Base-by-base conservation (phyloP, 2,329 filamentous ascomycete species). In the Berkeleyomyces basicola region DNA sequence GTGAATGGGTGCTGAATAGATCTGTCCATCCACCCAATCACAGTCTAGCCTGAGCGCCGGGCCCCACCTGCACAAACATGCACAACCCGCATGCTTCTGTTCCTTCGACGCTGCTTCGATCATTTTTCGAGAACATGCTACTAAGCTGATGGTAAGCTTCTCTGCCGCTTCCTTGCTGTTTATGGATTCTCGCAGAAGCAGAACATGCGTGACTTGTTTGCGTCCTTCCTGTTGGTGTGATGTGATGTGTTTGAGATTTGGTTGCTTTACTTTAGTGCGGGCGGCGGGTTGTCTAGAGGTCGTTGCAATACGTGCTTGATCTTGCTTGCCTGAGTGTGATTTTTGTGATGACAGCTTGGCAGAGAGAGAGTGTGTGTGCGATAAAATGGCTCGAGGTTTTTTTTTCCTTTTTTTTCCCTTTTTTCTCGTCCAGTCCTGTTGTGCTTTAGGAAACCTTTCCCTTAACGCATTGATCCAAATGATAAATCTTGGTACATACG, bases 31-130 rank as follows among this genome's bases (percentile, higher is more conserved):
- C n/a, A 31, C 10, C 51, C 51, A 55, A 55, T 55, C 51, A 55
- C 51, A 39, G 33, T 7, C 11, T 9, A 14, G 10, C 36, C 51
- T 55, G 7, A 16, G 7, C 23, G 23, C 23, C 23, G 23, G 23
- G 51, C 36, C 33, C 51, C 51, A 55, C 33, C 33, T 39, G 51
- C 51, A 53, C 31, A 16, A 23, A 23, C 2, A 23, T 23, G 23
- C 51, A 23, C 37, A 14, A 43, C 42, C 43, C 16, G 43, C 43
- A 46, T 46, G 11, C 43, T 46, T 46, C 33, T 47, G 44, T 59
- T 59, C 58, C 58, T 59, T 47, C 43, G n/a, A 59, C 31, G 23
- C 16, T 59, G 58, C 44, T 59, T 59, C 58, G 42, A 59, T 59
- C 58, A 11, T n/a, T 47, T 44, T 59, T 59, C 58, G 58, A 59